Conservation (phyloP, 306 rosid species). For the Trichosanthes truncata region DNA sequence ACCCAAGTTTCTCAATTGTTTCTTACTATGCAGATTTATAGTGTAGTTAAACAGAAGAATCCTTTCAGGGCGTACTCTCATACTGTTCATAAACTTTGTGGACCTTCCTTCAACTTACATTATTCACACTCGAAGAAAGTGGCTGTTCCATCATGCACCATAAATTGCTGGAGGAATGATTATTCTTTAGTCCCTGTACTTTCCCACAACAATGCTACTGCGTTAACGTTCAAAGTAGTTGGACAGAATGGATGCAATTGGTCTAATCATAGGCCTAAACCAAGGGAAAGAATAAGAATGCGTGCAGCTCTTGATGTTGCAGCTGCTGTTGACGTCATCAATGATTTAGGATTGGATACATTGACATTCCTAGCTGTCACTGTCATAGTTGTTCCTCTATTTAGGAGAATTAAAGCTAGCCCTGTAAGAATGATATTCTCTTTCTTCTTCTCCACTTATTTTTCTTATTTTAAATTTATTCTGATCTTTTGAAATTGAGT, state of each 20-base stretch:
- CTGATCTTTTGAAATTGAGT: background rate
- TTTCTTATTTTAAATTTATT: background rate
- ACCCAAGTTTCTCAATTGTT: background rate
- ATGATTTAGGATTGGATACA: conserved; percentile 90
- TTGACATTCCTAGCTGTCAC: conserved; percentile 77
- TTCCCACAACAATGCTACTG: conserved; percentile 18
- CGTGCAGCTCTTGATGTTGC: conserved; percentile 68
- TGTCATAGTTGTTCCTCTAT: conserved; percentile 72
- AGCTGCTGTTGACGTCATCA: conserved; percentile 60
- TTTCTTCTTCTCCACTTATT: background rate
- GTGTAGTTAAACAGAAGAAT: conserved; percentile 27
- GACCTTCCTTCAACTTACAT: conserved; percentile 24
- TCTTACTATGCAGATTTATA: conserved; percentile 33
- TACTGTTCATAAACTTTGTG: conserved; percentile 22
- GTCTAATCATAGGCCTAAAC: conserved; percentile 23
- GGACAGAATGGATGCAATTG: conserved; percentile 26
- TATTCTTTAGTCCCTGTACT: conserved; percentile 28
- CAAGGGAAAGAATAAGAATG: conserved; percentile 26
- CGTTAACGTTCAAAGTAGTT: conserved; percentile 11
- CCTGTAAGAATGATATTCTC: conserved; percentile 32
- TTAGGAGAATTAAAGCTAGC: conserved; percentile 68
- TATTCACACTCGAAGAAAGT: conserved; percentile 30
- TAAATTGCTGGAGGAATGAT: conserved; percentile 20
- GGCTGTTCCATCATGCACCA: conserved; percentile 14
- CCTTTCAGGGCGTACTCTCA: conserved; percentile 21